These are phyloP conservation scores for Picochlorum sp. DNA, from an alignment of 139 green algal genomes.

Conservation along the genomic window DNA sequence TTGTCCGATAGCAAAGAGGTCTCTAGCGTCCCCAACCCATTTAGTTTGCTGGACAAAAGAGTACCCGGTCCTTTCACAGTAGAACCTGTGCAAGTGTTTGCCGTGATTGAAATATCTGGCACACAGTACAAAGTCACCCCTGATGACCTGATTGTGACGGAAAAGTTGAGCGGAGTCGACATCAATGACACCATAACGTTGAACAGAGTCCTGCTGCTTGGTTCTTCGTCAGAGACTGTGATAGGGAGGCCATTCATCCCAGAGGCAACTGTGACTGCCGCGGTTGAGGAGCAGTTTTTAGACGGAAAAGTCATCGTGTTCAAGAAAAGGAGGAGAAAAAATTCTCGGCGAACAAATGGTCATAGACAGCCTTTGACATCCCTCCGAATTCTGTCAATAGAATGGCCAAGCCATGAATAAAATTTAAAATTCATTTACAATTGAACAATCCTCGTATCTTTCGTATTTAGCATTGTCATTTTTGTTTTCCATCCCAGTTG, in stretches of 20 bases:
- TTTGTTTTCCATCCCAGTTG: slow-evolving; percentile 49
- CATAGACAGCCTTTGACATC: slow-evolving; percentile 47
- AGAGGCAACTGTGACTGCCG: slow-evolving; percentile 32
- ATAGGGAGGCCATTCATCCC: slow-evolving; percentile 53
- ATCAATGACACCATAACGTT: slow-evolving; percentile 52
- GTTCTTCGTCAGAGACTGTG: slow-evolving; percentile 38
- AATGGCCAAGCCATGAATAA: too few relatives aligned
- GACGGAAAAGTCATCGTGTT: slow-evolving; percentile 79
- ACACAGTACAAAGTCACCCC: slow-evolving; percentile 60
- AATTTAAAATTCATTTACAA: not conserved
- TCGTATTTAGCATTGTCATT: slow-evolving; percentile 61
- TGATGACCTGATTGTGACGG: slow-evolving; percentile 54
- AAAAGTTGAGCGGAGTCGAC: slow-evolving; percentile 46
- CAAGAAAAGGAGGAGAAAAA: slow-evolving; percentile 78
- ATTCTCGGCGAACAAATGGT: slow-evolving; percentile 56
- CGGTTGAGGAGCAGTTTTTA: slow-evolving; percentile 60
- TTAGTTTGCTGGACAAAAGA: not conserved
- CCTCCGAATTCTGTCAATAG: slow-evolving; percentile 25
- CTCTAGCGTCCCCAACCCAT: not conserved
- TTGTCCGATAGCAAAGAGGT: too few relatives aligned
- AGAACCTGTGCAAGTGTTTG: slow-evolving; percentile 36
- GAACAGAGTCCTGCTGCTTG: slow-evolving; percentile 48
- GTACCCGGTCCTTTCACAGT: slow-evolving; percentile 13
- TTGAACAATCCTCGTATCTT: slow-evolving; percentile 36
- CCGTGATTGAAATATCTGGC: slow-evolving; percentile 52